Conservation (phyloP, 78 protist genomes). For the Dictyostelium capitatum region DNA sequence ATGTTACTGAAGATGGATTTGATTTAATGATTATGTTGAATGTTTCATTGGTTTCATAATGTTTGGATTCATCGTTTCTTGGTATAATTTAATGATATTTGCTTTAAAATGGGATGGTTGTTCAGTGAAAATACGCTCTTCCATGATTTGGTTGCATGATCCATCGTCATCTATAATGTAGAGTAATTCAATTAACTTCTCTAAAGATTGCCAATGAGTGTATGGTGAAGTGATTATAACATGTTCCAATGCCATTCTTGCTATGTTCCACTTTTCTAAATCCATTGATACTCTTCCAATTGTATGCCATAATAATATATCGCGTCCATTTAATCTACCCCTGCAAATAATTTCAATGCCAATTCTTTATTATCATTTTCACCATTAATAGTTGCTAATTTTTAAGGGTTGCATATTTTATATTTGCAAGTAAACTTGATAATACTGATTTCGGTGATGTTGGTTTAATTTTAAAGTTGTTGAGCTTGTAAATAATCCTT, state of each 20-base stretch:
- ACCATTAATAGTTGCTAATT: slow-evolving; percentile 56
- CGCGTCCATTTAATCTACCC: slow-evolving; percentile 57
- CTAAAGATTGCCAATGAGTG: slow-evolving; percentile 53
- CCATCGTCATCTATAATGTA: slow-evolving; percentile 30
- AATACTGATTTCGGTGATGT: not conserved
- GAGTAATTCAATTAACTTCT: slow-evolving; percentile 29
- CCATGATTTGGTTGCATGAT: not conserved
- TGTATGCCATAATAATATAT: slow-evolving; percentile 23
- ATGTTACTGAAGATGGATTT: not conserved
- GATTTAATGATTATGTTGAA: not conserved
- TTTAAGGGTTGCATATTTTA: slow-evolving; percentile 49
- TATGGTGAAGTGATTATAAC: slow-evolving; percentile 12
- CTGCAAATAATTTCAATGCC: not conserved
- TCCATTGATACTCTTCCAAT: slow-evolving; percentile 35
- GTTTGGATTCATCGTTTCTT: not conserved
- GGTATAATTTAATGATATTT: not conserved
- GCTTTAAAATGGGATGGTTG: slow-evolving; percentile 30
- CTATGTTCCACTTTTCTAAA: slow-evolving; percentile 24
- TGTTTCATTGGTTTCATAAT: not conserved
- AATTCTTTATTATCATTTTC: slow-evolving; percentile 6
- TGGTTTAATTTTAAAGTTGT: slow-evolving; percentile 16
- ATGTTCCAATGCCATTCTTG: slow-evolving; percentile 31
- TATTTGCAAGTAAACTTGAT: not conserved
- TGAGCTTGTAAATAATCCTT: slow-evolving; percentile 41
- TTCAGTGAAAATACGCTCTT: not conserved